Base-by-base conservation (phyloP, 1,284 basidiomycete genomes). In the Sporisorium reilianum region DNA sequence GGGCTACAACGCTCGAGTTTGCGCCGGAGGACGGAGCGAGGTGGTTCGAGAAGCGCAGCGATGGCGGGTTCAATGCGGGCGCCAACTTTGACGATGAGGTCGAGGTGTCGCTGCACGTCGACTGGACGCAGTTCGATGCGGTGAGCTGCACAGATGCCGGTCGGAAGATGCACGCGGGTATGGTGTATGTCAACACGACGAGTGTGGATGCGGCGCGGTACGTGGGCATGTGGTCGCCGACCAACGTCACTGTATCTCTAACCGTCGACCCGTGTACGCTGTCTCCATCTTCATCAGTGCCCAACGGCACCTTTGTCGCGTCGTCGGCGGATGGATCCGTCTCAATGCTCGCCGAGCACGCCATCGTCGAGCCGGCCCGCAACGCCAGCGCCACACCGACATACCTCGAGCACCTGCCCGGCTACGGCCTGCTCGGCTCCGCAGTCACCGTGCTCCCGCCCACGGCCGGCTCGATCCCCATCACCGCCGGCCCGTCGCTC, bases 371-470 rank as follows among this genome's bases (percentile, higher is more conserved):
- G 30, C 23, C 55, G 2, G 36, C 65, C 1, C 65, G 65, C 11
- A 26, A 90, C 16, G 85, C 87, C 56, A 82, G 85, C 1, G 86
- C 88, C 3, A 90, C 90, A 2, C 88, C 88, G 0, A 82, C 85
- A 1, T 86, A 91, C n/a, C 89, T 90, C 85, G 87, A 89, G 67
- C 83, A 83, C 22, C 84, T 91, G 0, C 82, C 88, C 0, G 71
- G 84, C 2, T 69, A 69, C 48, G 66, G 66, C 2, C 56, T 69
- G 34, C 22, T 64, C 20, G 66, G 66, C n/a, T 64, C 59, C 9
- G 66, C 60, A 7, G 44, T 69, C 11, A 69, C 66, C n/a, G 60
- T 69, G 5, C 55, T 69, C 6, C 66, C 66, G 0, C 60, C 66
- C 16, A 69, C 66, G 1, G 55, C 66, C 11, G 55, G 48, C 20